Evolutionary conservation across 1,284 basidiomycete species (phyloP), one percentile per base, ranked within the genome.

Genomic region (Ustilago loliicola): DNA sequence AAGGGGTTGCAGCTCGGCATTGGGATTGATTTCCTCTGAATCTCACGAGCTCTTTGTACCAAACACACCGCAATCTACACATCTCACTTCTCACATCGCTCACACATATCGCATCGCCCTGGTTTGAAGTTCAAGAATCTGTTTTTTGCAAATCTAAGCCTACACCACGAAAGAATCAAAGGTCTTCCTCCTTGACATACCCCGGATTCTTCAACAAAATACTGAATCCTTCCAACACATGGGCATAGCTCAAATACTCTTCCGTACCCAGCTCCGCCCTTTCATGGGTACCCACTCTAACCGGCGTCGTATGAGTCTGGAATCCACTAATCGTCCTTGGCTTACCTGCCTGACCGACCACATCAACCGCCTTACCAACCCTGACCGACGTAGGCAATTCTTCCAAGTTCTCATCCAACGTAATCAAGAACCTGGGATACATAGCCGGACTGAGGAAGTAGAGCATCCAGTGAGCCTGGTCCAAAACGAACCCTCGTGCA

Each of bases 381-480:
- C 97, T 92, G 36, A 98, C 96, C 8, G 94, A 95, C 29, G 97
- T 94, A 1, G 95, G 92, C 72, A 92, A 89, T 83, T 90, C 91
- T 66, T 87, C 80, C 63, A 96, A 91, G 15, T 78, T 72, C 70
- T 95, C 90, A 87, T 98, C 92, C 32, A 99, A 91, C 1, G 96
- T 98, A 87, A 99, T 98, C 81, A 99, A 88, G 92, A 99, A 98
- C 66, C 97, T 92, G 11, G 97, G 97, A 88, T 95, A 97, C 96
- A 99, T 99, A 67, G 96, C 93, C 8, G 94, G 91, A 10, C 92
- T 92, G 52, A 99, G 90, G 90, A 95, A 96, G 89, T 94, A 99
- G 63, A 99, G 88, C 94, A 98, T 96, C 97, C 97, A 99, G 87
- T 98, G 96, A 77, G 93, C 93, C 87, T 93, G 96, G 86, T 95